Evolutionary conservation across 1,139 yeast species (phyloP).

Genomic region (Scheffersomyces quercinus): DNA sequence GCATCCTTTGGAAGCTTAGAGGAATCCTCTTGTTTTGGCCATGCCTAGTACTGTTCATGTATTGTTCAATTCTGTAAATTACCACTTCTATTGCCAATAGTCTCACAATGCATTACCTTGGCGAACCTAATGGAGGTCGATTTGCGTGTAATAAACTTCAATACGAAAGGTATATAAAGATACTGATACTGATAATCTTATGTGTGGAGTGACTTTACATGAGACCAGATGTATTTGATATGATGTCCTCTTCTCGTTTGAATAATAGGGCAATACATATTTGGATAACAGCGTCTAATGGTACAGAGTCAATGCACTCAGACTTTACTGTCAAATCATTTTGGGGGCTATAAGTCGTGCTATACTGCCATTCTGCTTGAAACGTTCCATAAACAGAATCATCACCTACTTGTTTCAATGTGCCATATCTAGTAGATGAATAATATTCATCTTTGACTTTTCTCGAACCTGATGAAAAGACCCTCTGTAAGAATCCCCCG

Average conservation of each 20-base stretch:
- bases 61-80: too few relatives aligned
- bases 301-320: constrained; percentile 4
- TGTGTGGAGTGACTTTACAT: too few relatives aligned
- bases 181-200: too few relatives aligned
- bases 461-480: neutral
- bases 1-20: too few relatives aligned
- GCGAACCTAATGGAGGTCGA: too few relatives aligned
- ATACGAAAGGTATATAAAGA: too few relatives aligned
- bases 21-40: too few relatives aligned
- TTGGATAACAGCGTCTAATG: constrained; percentile 7
- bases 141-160: too few relatives aligned
- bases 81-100: too few relatives aligned
- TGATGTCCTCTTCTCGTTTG: constrained; percentile 7
- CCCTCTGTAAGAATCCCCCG: too few relatives aligned
- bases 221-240: neutral
- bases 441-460: constrained; percentile 1
- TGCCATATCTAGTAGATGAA: neutral
- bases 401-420: neutral
- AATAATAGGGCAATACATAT: constrained; percentile 6
- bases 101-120: too few relatives aligned
- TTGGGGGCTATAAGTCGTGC: neutral
- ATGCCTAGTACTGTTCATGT: too few relatives aligned
- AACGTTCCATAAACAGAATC: neutral
- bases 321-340: constrained; percentile 1
- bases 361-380: neutral